Conservation (phyloP, 1,284 basidiomycete genomes). For the Psilocybe mexicana region DNA sequence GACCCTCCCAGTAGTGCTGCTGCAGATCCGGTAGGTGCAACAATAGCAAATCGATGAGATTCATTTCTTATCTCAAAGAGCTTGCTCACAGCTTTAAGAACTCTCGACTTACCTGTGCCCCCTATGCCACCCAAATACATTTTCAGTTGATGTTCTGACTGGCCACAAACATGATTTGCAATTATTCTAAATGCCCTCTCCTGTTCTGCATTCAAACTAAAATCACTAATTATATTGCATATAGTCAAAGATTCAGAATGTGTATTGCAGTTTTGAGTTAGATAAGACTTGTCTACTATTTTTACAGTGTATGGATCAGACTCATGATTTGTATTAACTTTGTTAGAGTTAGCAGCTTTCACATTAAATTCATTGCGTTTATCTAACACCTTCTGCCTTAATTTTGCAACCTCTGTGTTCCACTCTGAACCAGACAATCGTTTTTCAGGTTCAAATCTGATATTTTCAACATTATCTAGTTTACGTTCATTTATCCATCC, state of each 20-base stretch:
- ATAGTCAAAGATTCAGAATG: neutral
- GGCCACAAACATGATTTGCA: slow-evolving; percentile 29
- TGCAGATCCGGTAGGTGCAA: slow-evolving; percentile 38
- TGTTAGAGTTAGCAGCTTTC: too few species aligned
- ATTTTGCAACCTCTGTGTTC: too few species aligned
- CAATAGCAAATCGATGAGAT: slow-evolving; percentile 22
- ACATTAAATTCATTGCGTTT: too few species aligned
- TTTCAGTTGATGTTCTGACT: slow-evolving; percentile 23
- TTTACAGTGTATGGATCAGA: neutral
- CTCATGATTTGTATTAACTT: too few species aligned
- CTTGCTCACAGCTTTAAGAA: too few species aligned
- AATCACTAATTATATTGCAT: slow-evolving; percentile 9
- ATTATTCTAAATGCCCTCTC: slow-evolving; percentile 33
- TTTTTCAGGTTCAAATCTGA: too few species aligned
- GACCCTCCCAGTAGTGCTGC: slow-evolving; percentile 35
- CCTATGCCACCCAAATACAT: slow-evolving; percentile 22
- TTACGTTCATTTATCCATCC: too few species aligned
- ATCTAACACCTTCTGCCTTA: too few species aligned
- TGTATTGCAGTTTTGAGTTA: neutral
- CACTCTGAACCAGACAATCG: too few species aligned
- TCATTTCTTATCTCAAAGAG: too few species aligned
- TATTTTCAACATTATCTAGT: too few species aligned
- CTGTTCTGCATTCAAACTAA: slow-evolving; percentile 33
- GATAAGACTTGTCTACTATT: neutral
- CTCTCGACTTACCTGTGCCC: slow-evolving; percentile 7